Evolutionary conservation across 176 grass and related monocot genomes (phyloP).

Genomic region (Ensete ventricosum): DNA sequence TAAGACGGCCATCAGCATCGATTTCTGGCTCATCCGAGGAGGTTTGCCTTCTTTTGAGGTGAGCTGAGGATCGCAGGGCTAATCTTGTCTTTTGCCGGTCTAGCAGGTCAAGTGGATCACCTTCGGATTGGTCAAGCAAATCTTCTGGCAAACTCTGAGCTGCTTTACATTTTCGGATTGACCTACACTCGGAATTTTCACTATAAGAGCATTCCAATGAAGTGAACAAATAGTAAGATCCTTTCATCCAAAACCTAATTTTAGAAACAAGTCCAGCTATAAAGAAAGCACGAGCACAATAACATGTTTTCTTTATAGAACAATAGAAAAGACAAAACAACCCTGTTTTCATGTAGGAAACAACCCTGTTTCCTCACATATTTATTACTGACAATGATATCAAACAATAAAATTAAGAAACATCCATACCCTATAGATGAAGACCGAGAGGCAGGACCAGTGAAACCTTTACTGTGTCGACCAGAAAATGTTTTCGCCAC

Average conservation of each 20-base stretch:
- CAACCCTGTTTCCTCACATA: neutral
- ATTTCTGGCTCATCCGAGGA: slow-evolving; percentile 46
- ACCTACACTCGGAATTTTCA: slow-evolving; percentile 29
- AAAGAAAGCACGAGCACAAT: too few species aligned
- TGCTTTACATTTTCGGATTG: slow-evolving; percentile 29
- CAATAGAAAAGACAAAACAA: neutral
- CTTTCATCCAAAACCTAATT: too few species aligned
- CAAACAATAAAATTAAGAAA: too few species aligned
- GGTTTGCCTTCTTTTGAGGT: slow-evolving; percentile 40
- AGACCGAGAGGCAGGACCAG: slow-evolving; percentile 35
- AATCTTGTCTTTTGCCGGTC: slow-evolving; percentile 59
- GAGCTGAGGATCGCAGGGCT: slow-evolving; percentile 46
- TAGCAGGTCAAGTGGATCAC: slow-evolving; percentile 76
- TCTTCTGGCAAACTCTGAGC: slow-evolving; percentile 60
- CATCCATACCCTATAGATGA: slow-evolving; percentile 49
- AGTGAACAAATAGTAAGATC: too few species aligned
- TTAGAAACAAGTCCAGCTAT: too few species aligned
- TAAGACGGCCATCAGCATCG: slow-evolving; percentile 71
- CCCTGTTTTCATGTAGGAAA: neutral
- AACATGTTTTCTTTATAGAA: too few species aligned
- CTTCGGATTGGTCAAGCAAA: slow-evolving; percentile 48
- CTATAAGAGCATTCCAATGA: too few species aligned
- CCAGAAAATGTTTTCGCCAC: slow-evolving; percentile 16
- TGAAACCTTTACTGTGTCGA: slow-evolving; percentile 27
- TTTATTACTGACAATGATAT: too few species aligned